Evolutionary conservation across 306 rosid species (phyloP), one percentile per base, ranked within the genome.

Genomic region (Fagus sylvatica): DNA sequence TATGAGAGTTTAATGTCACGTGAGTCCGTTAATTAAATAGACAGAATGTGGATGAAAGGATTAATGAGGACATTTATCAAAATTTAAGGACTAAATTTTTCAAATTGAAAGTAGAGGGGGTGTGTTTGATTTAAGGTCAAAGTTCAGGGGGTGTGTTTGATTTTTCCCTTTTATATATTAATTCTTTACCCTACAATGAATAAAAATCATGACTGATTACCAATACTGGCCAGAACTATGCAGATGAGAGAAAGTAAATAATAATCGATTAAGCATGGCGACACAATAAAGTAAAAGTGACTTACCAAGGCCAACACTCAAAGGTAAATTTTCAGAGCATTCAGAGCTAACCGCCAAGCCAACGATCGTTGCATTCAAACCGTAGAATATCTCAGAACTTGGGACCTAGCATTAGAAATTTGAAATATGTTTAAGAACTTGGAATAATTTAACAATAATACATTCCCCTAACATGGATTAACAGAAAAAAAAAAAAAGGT

Each of bases 241-340:
- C 2, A 34, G 0, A 16, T 49, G 9, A 7, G 28, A 48, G 67
- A 60, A 19, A 32, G 37, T 40, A 4, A 15, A 68, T 40, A 9
- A 40, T 16, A 60, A 76, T 9, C 13, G 2, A 22, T 15, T 32
- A 53, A 62, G 61, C 34, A 19, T 19, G 57, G 67, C 13, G 37
- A 51, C 32, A 39, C 36, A 43, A 17, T 48, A 53, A 37, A 41
- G 54, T 49, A 40, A 64, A 78, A 84, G 76, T 9, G 65, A 85
- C 97, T 46, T 83, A 94, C 98, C 98, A 76, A 94, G 97, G 67
- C 98, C 98, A 81, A 89, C 83, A 85, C 95, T 89, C 90, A 89
- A 89, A 42, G 97, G 91, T 74, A 85, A 81, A 55, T 70, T 87
- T 83, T 82, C 86, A 55, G 88, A 72, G 76, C 59, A 87, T 74